Evolutionary conservation across 140 eudicot species (phyloP).

Genomic region (Ambrosia hybrid): DNA sequence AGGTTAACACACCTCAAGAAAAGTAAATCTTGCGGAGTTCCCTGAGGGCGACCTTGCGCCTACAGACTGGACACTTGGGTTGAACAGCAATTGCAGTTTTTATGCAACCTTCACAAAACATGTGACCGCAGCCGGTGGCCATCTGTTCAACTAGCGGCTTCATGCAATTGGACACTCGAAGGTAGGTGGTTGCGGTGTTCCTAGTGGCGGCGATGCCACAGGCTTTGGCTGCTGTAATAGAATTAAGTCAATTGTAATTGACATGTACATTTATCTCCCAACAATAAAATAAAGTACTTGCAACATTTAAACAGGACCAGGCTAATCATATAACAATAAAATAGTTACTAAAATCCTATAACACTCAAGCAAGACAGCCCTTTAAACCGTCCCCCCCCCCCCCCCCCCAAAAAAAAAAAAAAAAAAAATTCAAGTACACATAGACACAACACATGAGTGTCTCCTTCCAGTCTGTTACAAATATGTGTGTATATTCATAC

Average conservation of each 20-base stretch:
- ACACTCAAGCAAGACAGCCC: too few species aligned
- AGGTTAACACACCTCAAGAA: slow-evolving; percentile 35
- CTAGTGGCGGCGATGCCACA: too few species aligned
- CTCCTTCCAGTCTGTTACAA: background rate
- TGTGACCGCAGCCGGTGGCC: slow-evolving; percentile 83
- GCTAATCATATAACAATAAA: too few species aligned
- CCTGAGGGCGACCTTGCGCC: slow-evolving; percentile 44
- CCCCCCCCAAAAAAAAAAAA: too few species aligned
- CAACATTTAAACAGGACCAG: too few species aligned
- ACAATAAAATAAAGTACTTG: background rate
- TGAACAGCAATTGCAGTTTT: slow-evolving; percentile 47
- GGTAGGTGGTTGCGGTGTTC: slow-evolving; percentile 30
- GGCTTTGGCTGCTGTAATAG: too few species aligned
- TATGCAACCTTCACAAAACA: slow-evolving; percentile 75
- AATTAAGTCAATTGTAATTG: too few species aligned
- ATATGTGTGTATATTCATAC: background rate
- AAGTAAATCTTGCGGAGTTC: slow-evolving; percentile 60
- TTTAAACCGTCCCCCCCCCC: too few species aligned
- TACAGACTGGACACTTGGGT: slow-evolving; percentile 59
- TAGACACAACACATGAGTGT: background rate
- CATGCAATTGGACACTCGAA: slow-evolving; percentile 80
- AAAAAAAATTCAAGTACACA: too few species aligned
- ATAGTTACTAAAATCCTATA: too few species aligned
- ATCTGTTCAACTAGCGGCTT: slow-evolving; percentile 61
- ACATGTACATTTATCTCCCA: too few species aligned